A percentile compares a stretch with the other conserved stretches of the same genome.
phyloP scores from a whole-genome alignment of 768 basidiomycete species.

The Leucosporidium creatinivorum region DNA sequence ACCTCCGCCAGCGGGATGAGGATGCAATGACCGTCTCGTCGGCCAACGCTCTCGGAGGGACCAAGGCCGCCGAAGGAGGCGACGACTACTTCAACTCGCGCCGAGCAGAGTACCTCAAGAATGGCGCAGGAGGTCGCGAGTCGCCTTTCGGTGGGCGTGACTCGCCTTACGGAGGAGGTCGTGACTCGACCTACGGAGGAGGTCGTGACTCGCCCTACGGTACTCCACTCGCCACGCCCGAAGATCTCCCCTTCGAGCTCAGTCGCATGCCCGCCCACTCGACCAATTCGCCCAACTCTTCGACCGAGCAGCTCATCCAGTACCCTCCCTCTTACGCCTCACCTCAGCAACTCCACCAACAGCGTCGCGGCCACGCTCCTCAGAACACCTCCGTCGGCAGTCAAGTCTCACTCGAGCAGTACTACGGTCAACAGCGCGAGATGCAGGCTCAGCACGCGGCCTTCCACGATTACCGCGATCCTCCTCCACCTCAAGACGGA shows the following conservation, averaged over 20 bases:
- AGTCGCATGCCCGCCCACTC: constrained; percentile 17
- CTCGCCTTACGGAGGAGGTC: no score
- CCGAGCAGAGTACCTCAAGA: constrained; percentile 21
- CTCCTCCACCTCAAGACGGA: no score
- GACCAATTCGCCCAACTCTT: constrained; percentile 8
- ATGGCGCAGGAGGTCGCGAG: constrained; percentile 2
- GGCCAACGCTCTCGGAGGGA: constrained; percentile 3
- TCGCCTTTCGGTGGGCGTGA: not conserved
- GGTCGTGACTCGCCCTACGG: no score
- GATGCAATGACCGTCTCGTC: constrained; percentile 32
- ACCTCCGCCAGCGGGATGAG: constrained; percentile 28
- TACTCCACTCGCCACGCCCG: constrained; percentile 8
- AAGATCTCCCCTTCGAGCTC: constrained; percentile 23
- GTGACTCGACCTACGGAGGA: no score
- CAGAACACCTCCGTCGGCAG: not conserved
- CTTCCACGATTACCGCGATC: no score
- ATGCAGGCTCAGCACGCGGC: not conserved
- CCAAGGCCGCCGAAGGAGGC: not conserved
- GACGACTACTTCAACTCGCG: constrained; percentile 24
- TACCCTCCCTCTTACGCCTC: constrained; percentile 16
- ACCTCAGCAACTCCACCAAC: not conserved
- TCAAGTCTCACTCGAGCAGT: not conserved
- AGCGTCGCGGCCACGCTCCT: constrained; percentile 4
- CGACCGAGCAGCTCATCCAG: constrained; percentile 23
- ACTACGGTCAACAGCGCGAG: not conserved